Percentiles rank a stretch among this genome's conserved stretches.
Evolutionary conservation across 352 stramenopile genomes (phyloP).

Genomic region (Albugo laibachii): DNA sequence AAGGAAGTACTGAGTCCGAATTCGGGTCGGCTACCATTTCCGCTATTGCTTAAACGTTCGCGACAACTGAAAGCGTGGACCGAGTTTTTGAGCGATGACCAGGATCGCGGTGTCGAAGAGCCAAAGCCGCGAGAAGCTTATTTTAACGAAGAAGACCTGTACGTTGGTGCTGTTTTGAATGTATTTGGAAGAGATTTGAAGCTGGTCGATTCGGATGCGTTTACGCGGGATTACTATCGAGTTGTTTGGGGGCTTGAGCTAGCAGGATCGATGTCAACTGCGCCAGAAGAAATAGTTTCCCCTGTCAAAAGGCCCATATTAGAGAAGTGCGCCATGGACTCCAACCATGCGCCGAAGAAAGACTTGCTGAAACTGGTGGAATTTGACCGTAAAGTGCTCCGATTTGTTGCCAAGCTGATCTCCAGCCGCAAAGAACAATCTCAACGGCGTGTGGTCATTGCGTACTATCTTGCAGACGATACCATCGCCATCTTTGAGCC

Average conservation of each 20-base stretch:
- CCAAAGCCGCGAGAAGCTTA: slow-evolving; percentile 35
- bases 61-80: slow-evolving; percentile 52
- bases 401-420: slow-evolving; percentile 47
- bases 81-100: slow-evolving; percentile 35
- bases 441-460: slow-evolving; percentile 61
- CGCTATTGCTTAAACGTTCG: slow-evolving; percentile 38
- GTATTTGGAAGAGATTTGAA: slow-evolving; percentile 44
- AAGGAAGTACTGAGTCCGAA: slow-evolving; percentile 65
- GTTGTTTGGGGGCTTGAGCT: slow-evolving; percentile 41
- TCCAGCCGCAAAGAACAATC: slow-evolving; percentile 55
- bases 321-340: slow-evolving; percentile 47
- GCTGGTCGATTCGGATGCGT: slow-evolving; percentile 57
- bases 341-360: slow-evolving; percentile 43
- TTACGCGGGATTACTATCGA: slow-evolving; percentile 54
- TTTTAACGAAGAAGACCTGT: slow-evolving; percentile 49
- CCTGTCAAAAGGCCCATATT: slow-evolving; percentile 29
- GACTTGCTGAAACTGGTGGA: slow-evolving; percentile 63
- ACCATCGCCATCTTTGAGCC: slow-evolving; percentile 60
- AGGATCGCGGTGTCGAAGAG: slow-evolving; percentile 59
- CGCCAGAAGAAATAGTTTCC: slow-evolving; percentile 24
- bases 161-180: slow-evolving; percentile 39
- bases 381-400: slow-evolving; percentile 59
- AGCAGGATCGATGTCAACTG: slow-evolving; percentile 17
- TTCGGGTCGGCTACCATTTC: slow-evolving; percentile 63
- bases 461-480: slow-evolving; percentile 68